Percentiles rank a stretch among this genome's conserved stretches.
Evolutionary conservation across 2,329 filamentous ascomycete species (phyloP).

Genomic region (Alternaria sp.): DNA sequence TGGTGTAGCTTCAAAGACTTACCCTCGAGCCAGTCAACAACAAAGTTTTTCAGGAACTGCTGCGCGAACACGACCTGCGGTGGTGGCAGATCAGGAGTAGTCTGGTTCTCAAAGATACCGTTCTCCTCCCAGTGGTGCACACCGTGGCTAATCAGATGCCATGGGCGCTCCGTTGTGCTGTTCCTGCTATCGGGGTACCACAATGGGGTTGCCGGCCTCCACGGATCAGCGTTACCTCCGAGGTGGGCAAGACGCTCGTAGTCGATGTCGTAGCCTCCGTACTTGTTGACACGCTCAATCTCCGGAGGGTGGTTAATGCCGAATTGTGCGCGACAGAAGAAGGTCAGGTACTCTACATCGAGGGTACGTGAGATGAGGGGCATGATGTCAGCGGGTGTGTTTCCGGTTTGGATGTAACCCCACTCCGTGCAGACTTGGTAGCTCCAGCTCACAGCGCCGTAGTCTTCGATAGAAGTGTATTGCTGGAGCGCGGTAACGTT

Average conservation of each 20-base stretch:
- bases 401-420: constrained; percentile 80
- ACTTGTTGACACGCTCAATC: constrained; percentile 73
- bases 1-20: neutral
- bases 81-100: constrained; percentile 64
- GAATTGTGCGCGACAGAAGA: constrained; percentile 72
- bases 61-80: constrained; percentile 66
- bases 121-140: constrained; percentile 86
- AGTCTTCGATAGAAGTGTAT: constrained; percentile 25
- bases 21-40: constrained; percentile 69
- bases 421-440: constrained; percentile 66
- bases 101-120: constrained; percentile 69
- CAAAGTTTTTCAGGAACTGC: constrained; percentile 64
- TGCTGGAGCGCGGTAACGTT: constrained; percentile 48
- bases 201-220: constrained; percentile 76
- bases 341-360: constrained; percentile 66
- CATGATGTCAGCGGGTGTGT: constrained; percentile 67
- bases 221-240: constrained; percentile 80
- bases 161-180: constrained; percentile 71
- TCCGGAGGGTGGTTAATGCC: constrained; percentile 71
- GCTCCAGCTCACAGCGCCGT: constrained; percentile 54
- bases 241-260: constrained; percentile 79
- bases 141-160: constrained; percentile 73
- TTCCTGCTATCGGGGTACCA: constrained; percentile 65
- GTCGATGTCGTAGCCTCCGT: constrained; percentile 74
- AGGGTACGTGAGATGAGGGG: constrained; percentile 76